Conservation (phyloP, 306 rosid genomes). For the Vachellia pachyceras region DNA sequence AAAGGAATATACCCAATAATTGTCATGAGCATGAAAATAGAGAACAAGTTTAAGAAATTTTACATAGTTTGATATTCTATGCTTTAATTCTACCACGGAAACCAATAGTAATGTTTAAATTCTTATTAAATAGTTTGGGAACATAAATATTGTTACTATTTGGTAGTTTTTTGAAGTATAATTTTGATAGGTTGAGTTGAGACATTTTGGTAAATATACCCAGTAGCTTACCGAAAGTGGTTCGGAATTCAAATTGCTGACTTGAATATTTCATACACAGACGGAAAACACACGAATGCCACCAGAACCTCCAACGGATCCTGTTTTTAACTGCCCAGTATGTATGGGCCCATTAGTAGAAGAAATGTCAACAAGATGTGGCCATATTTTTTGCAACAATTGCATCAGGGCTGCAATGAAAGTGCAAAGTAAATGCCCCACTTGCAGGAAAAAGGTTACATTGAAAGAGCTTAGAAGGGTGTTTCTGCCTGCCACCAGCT, state of each 20-base stretch:
- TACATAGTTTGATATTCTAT: neutral
- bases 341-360: constrained; percentile 14
- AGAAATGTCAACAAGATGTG: constrained; percentile 24
- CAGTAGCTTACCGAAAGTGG: neutral
- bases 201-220: neutral
- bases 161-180: neutral
- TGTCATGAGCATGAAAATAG: neutral
- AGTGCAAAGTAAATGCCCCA: constrained; percentile 13
- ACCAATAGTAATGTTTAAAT: neutral
- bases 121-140: neutral
- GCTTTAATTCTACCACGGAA: neutral
- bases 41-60: neutral
- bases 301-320: constrained; percentile 11
- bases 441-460: constrained; percentile 24
- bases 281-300: neutral
- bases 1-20: neutral
- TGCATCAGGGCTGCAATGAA: constrained; percentile 21
- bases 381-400: constrained; percentile 24
- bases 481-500: constrained; percentile 15
- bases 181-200: neutral
- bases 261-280: constrained; percentile 1
- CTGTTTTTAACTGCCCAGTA: constrained; percentile 25
- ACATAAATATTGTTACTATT: neutral
- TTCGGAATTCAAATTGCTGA: constrained; percentile 9
- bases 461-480: constrained; percentile 28